phyloP scores from a whole-genome alignment of 2,329 filamentous ascomycete species.

The Aspergillus floridensis region DNA sequence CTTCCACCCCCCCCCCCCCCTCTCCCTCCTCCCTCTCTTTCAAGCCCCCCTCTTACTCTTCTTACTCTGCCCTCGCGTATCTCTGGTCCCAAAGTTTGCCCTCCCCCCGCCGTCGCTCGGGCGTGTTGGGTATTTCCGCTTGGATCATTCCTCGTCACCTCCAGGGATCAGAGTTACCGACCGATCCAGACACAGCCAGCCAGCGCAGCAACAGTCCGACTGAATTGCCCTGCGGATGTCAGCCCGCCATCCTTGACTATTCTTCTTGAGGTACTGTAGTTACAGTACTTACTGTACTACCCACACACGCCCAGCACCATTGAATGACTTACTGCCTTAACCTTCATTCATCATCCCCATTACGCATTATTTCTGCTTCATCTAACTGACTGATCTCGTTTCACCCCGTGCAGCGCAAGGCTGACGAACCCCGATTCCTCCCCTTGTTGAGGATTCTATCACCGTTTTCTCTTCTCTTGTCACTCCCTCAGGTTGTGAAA shows the following conservation, averaged over 20 bases:
- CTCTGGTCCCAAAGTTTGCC: conserved; percentile 4
- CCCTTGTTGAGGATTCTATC: conserved; percentile 14
- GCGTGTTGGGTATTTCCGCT: conserved; percentile 25
- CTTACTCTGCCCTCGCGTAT: conserved; percentile 13
- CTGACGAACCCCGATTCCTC: conserved; percentile 15
- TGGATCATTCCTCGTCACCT: conserved; percentile 13
- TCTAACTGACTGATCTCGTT: conserved; percentile 17
- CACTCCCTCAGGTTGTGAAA: conserved; percentile 32
- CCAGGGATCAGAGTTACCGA: conserved; percentile 25
- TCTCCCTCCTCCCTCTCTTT: not conserved
- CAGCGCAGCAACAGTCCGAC: conserved; percentile 16
- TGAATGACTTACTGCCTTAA: not conserved
- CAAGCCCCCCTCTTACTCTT: conserved; percentile 5
- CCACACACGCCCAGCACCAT: not conserved
- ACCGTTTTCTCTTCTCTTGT: conserved; percentile 24
- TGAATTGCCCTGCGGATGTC: conserved; percentile 14
- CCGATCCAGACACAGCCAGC: conserved; percentile 26
- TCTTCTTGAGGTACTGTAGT: conserved; percentile 13
- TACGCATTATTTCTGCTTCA: conserved; percentile 4
- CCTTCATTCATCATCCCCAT: not conserved
- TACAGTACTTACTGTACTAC: not conserved
- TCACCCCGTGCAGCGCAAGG: conserved; percentile 17
- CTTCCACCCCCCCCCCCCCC: not conserved
- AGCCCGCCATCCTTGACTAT: conserved; percentile 16
- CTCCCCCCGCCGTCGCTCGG: conserved; percentile 20